A percentile compares a stretch with the other conserved stretches of the same genome.
These are phyloP conservation scores for Botrytis hyacinthi DNA, from an alignment of 2,329 filamentous ascomycete species.

Conservation along the genomic window DNA sequence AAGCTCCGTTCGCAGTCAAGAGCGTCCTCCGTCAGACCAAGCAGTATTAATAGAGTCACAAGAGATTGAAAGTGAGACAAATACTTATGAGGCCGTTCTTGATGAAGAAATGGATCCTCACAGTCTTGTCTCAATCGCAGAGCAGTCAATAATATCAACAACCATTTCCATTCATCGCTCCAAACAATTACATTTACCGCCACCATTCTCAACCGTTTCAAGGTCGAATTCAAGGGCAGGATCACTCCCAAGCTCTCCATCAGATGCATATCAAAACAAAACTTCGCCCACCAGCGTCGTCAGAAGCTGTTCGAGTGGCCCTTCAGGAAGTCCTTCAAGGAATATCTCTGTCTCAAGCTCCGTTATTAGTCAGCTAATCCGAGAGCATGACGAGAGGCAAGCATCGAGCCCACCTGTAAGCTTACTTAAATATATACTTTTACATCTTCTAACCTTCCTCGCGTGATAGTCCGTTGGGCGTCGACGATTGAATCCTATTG, in stretches of 20 bases:
- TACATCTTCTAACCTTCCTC: background rate
- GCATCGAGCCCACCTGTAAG: constrained; percentile 16
- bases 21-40: background rate
- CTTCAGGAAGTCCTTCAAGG: constrained; percentile 8
- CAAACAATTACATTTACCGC: constrained; percentile 29
- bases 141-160: constrained; percentile 1
- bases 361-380: background rate
- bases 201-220: constrained; percentile 35
- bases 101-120: background rate
- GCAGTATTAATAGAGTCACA: background rate
- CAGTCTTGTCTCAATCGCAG: background rate
- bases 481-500: constrained; percentile 17
- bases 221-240: constrained; percentile 30
- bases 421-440: background rate
- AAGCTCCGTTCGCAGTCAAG: constrained; percentile 5
- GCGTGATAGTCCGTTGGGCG: constrained; percentile 18
- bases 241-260: constrained; percentile 26
- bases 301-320: constrained; percentile 19
- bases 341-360: constrained; percentile 10
- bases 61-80: background rate
- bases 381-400: background rate
- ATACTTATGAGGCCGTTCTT: background rate
- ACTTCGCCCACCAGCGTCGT: constrained; percentile 21
- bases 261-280: constrained; percentile 8
- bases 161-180: constrained; percentile 14